phyloP scores from a whole-genome alignment of 768 basidiomycete species.

The Mycena olivaceomarginata region DNA sequence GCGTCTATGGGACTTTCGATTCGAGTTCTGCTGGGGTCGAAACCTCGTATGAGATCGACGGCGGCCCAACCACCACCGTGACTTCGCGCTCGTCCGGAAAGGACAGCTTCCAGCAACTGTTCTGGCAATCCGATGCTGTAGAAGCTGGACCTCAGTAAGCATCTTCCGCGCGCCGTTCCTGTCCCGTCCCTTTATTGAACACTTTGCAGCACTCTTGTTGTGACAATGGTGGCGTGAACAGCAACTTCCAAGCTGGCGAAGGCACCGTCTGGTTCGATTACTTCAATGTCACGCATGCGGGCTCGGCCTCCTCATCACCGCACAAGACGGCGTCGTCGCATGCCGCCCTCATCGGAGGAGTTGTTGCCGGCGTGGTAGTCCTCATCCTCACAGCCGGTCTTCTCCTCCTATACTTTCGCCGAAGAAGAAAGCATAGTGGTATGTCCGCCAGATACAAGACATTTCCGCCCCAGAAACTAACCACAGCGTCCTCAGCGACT shows the following conservation, averaged over 20 bases:
- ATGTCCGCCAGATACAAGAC: neutral
- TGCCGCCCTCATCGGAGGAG: neutral
- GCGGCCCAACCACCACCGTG: conserved; percentile 1
- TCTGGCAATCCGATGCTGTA: neutral
- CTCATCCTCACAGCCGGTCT: neutral
- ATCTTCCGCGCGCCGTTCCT: neutral
- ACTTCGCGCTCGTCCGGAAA: neutral
- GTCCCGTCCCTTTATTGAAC: neutral
- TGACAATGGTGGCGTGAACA: neutral
- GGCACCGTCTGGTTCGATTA: conserved; percentile 1
- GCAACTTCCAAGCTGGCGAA: neutral
- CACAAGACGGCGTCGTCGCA: neutral
- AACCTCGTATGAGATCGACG: conserved; percentile 24
- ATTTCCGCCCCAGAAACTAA: neutral
- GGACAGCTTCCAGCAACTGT: neutral
- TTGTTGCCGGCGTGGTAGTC: neutral
- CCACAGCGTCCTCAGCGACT: neutral
- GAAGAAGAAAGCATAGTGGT: neutral
- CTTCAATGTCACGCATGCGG: neutral
- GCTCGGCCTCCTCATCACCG: neutral
- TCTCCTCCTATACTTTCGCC: neutral
- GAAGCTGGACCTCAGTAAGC: neutral
- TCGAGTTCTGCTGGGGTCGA: conserved; percentile 9
- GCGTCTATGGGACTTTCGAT: conserved; percentile 26
- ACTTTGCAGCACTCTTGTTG: neutral